These are phyloP conservation scores for Saturnispora galanensis DNA, from an alignment of 805 yeast genomes.

Conservation along the genomic window DNA sequence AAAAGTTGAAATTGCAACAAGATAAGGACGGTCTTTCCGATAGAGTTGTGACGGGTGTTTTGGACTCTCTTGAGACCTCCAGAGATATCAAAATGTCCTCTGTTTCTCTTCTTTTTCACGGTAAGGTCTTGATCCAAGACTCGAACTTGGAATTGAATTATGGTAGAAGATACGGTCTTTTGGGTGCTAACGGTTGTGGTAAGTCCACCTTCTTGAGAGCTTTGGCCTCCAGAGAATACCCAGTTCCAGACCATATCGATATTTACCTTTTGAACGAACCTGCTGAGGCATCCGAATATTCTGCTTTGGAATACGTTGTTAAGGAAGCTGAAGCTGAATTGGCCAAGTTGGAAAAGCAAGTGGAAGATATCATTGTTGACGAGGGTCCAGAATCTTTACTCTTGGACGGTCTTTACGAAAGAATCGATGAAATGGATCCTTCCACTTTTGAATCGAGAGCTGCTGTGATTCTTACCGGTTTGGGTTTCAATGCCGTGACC, in stretches of 20 bases:
- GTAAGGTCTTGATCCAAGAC: constrained; percentile 92
- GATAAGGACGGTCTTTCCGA: constrained; percentile 92
- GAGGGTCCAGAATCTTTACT: constrained; percentile 90
- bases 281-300: constrained; percentile 84
- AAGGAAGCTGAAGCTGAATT: constrained; percentile 92
- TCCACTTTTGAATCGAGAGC: constrained; percentile 94
- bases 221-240: constrained; percentile 91
- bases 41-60: constrained; percentile 96
- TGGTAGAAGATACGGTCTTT: constrained; percentile 94
- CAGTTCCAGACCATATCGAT: constrained; percentile 87
- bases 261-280: constrained; percentile 93
- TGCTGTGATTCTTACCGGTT: constrained; percentile 89
- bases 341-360: constrained; percentile 81
- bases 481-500: constrained; percentile 84
- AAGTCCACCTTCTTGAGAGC: constrained; percentile 92
- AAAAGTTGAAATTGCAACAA: constrained; percentile 81
- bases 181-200: constrained; percentile 99
- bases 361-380: constrained; percentile 77
- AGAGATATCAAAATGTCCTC: constrained; percentile 90
- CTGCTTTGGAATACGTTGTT: constrained; percentile 94
- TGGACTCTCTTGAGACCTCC: constrained; percentile 79
- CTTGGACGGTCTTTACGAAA: constrained; percentile 85
- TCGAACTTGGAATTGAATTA: constrained; percentile 85
- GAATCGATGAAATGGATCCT: constrained; percentile 94
- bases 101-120: constrained; percentile 89